Base-by-base conservation (phyloP, 2,329 filamentous ascomycete species). In the Diplocarpon rosae region DNA sequence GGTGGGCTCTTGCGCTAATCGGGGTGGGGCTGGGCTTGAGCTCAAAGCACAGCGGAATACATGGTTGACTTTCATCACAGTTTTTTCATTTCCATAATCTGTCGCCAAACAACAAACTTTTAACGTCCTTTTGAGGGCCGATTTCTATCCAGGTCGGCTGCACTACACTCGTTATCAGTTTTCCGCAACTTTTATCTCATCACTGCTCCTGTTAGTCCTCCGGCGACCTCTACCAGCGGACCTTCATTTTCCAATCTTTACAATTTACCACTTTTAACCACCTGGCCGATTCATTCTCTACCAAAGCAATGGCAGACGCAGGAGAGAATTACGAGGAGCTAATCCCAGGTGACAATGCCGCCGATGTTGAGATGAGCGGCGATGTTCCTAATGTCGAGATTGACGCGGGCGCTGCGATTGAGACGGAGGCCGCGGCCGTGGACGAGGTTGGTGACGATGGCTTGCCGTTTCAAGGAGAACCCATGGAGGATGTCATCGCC, bases 351-450 rank as follows among this genome's bases (percentile, higher is more conserved):
- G 48, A 49, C 32, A 40, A 20, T n/a, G 39, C 45, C 20, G 50
- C 41, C 12, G 58, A 60, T 39, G 42, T 60, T 13, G 54, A 59
- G 12, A 61, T 59, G 58, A 50, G 48, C 3, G 50, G 46, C 7
- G 52, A 55, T 2, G 55, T 51, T 28, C 42, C 50, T 1, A 47
- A 52, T 1, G 55, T 59, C 30, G 58, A 61, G 39, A 57, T 59
- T 41, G 52, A 45, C 24, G 48, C 45, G n/a, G 17, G 42, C 34
- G 46, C 37, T 10, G n/a, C 28, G 42, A 27, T 12, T 24, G 15
- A 5, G 35, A 17, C 5, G 36, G 30, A 13, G 39, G 37, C n/a
- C 46, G 43, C 9, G 20, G 20, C 20, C 20, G 20, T 4, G 20
- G 20, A 7, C 20, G 48, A 46, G 13, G 6, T 43, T 43, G 34